A percentile compares a stretch with the other conserved stretches of the same genome.
These are phyloP conservation scores for Leccinum brunneo-olivaceum DNA, from an alignment of 1,284 basidiomycete species.

Conservation along the genomic window DNA sequence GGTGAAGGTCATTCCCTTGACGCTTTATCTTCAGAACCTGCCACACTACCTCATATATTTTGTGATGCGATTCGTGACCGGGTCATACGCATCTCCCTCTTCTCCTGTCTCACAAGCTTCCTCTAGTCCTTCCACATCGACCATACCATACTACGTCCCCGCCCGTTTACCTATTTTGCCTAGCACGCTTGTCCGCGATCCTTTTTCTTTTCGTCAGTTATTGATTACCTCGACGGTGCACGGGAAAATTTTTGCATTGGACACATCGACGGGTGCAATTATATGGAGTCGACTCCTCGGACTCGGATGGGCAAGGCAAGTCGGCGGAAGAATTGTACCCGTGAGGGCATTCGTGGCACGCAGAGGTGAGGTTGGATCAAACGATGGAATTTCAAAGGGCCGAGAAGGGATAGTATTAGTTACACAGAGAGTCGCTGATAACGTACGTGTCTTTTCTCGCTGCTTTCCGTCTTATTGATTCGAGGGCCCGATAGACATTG, in stretches of 20 bases:
- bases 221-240: slow-evolving; percentile 66
- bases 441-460: slow-evolving; percentile 38
- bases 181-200: slow-evolving; percentile 53
- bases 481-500: slow-evolving; percentile 27
- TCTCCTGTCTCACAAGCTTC: slow-evolving; percentile 30
- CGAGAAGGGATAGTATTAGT: slow-evolving; percentile 51
- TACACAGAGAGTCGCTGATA: slow-evolving; percentile 52
- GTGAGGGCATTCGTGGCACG: slow-evolving; percentile 39
- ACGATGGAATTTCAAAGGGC: slow-evolving; percentile 2
- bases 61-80: slow-evolving; percentile 64
- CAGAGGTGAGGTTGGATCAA: slow-evolving; percentile 6
- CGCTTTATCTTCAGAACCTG: slow-evolving; percentile 47
- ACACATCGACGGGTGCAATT: slow-evolving; percentile 69
- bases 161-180: slow-evolving; percentile 25
- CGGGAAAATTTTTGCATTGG: slow-evolving; percentile 80
- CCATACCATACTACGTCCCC: slow-evolving; percentile 32
- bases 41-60: slow-evolving; percentile 69
- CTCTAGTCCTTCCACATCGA: slow-evolving; percentile 4
- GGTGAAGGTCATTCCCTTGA: background rate
- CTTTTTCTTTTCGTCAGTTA: slow-evolving; percentile 86
- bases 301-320: slow-evolving; percentile 53
- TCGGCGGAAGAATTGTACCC: slow-evolving; percentile 49
- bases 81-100: slow-evolving; percentile 46
- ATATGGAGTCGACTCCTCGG: slow-evolving; percentile 73
- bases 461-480: slow-evolving; percentile 8